Conservation (phyloP, 371 early-diverging fungal species). For the Mortierella sp. region DNA sequence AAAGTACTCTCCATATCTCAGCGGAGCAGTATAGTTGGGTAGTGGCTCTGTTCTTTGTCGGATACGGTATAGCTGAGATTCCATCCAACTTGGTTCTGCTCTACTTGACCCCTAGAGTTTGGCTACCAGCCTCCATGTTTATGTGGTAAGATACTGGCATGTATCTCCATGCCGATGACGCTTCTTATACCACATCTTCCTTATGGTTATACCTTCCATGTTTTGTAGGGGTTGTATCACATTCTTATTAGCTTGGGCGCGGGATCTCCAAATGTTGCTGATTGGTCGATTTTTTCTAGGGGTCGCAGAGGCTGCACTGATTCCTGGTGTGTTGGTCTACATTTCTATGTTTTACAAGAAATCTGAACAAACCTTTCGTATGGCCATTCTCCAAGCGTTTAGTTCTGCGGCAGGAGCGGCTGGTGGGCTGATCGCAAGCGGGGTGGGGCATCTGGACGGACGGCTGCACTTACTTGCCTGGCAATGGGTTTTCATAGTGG, state of each 20-base stretch:
- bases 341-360: conserved; percentile 50
- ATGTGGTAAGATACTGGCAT: conserved; percentile 22
- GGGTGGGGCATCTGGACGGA: conserved; percentile 32
- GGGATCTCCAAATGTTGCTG: conserved; percentile 10
- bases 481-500: conserved; percentile 50
- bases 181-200: background rate
- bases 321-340: conserved; percentile 44
- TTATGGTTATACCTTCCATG: background rate
- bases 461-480: conserved; percentile 22
- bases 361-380: conserved; percentile 42
- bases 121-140: conserved; percentile 47
- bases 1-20: conserved; percentile 24
- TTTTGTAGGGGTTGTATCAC: conserved; percentile 32
- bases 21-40: conserved; percentile 33
- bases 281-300: conserved; percentile 33
- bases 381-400: conserved; percentile 38
- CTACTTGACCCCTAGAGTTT: conserved; percentile 36
- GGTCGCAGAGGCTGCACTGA: conserved; percentile 37
- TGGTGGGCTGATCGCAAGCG: conserved; percentile 36
- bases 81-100: conserved; percentile 45
- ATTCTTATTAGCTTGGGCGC: conserved; percentile 29
- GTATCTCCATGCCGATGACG: background rate
- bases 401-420: conserved; percentile 32
- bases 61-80: conserved; percentile 50
- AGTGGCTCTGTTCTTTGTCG: conserved; percentile 29